Percentiles rank a stretch among this genome's conserved stretches.
phyloP scores from a whole-genome alignment of 2,329 filamentous ascomycete genomes.

The Aspergillus hiratsukae region DNA sequence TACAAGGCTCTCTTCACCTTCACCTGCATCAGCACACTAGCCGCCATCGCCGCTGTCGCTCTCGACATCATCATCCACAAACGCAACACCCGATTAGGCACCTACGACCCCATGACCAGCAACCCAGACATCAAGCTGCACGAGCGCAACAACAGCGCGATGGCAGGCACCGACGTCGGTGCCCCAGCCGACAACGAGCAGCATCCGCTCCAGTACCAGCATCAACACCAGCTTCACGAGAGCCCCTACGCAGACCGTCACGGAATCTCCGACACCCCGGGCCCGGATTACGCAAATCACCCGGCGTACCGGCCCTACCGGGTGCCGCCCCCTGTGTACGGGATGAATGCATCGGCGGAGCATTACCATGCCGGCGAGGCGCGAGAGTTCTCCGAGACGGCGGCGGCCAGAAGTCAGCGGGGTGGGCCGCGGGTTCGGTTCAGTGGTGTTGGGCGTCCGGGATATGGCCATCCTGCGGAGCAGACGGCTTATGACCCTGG shows the following conservation, averaged over 20 bases:
- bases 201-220: not conserved
- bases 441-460: constrained; percentile 18
- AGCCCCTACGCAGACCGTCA: not conserved
- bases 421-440: constrained; percentile 18
- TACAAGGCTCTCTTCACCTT: constrained; percentile 61
- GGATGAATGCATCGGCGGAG: constrained; percentile 8
- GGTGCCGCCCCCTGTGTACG: constrained; percentile 3
- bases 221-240: constrained; percentile 1
- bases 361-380: constrained; percentile 23
- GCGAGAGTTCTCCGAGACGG: constrained; percentile 26
- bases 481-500: constrained; percentile 35
- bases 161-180: constrained; percentile 10
- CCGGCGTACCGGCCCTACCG: constrained; percentile 1
- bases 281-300: constrained; percentile 2
- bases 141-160: constrained; percentile 18
- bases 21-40: constrained; percentile 44
- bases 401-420: constrained; percentile 15
- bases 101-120: constrained; percentile 45
- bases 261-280: constrained; percentile 2
- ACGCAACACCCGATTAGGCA: constrained; percentile 42
- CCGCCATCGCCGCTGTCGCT: constrained; percentile 44
- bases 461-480: constrained; percentile 23
- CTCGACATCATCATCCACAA: constrained; percentile 50
- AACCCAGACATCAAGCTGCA: constrained; percentile 28
- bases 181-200: constrained; percentile 5